Evolutionary conservation across 768 basidiomycete genomes (phyloP).

Genomic region (Arthromyces matolae): DNA sequence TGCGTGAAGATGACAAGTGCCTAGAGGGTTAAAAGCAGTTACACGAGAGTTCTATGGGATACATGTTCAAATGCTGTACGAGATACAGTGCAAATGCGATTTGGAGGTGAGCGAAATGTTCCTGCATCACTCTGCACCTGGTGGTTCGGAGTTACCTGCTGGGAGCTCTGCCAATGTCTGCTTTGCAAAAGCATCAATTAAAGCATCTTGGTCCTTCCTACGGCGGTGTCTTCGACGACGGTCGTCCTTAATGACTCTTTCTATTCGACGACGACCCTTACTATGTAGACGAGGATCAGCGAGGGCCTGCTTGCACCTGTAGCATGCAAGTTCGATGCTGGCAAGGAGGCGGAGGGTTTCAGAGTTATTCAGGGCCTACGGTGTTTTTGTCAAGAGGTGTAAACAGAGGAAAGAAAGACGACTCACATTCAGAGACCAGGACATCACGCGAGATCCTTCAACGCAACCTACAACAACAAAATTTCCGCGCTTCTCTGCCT

Average conservation of each 20-base stretch:
- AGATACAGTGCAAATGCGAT: constrained; percentile 9
- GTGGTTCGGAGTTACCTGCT: constrained; percentile 21
- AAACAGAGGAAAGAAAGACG: constrained; percentile 3
- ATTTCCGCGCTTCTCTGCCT: constrained; percentile 85
- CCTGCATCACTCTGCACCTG: constrained; percentile 16
- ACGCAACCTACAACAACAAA: constrained; percentile 83
- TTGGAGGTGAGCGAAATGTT: constrained; percentile 3
- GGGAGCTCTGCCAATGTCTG: constrained; percentile 38
- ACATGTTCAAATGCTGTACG: constrained; percentile 16
- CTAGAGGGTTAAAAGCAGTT: too few relatives aligned
- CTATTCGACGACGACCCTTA: constrained; percentile 67
- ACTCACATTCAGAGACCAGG: constrained; percentile 81
- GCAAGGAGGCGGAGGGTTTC: constrained; percentile 80
- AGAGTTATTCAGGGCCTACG: constrained; percentile 74
- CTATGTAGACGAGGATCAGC: constrained; percentile 62
- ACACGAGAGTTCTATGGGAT: constrained; percentile 1
- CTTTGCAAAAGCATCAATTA: constrained; percentile 75
- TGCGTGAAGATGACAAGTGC: not conserved
- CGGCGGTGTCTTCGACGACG: constrained; percentile 74
- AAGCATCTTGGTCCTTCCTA: constrained; percentile 79
- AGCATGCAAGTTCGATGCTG: constrained; percentile 82
- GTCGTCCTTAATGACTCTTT: constrained; percentile 83
- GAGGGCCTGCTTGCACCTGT: constrained; percentile 66
- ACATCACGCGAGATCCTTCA: constrained; percentile 68
- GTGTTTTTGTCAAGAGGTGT: constrained; percentile 11